Conservation (phyloP, 345 rosid species). For the Linum usitatissimum region DNA sequence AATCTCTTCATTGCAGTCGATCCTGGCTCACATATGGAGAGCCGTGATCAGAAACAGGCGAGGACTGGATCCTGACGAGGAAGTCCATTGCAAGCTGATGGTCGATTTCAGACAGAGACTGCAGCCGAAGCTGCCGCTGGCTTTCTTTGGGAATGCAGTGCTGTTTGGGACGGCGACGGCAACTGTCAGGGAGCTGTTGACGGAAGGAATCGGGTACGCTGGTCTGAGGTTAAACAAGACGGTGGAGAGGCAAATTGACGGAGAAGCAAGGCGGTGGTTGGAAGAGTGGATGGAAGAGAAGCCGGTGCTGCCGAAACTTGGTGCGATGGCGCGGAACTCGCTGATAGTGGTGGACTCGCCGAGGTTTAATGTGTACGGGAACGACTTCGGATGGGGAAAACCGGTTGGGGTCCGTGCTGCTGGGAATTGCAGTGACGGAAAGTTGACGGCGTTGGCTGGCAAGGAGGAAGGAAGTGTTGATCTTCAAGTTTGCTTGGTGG, state of each 20-base stretch:
- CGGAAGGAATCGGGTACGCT: conserved; percentile 14
- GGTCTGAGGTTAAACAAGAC: conserved; percentile 14
- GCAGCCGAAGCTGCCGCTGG: conserved; percentile 4
- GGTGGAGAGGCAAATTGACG: conserved; percentile 10
- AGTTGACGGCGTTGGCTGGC: conserved; percentile 19
- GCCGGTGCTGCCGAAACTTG: fast-evolving
- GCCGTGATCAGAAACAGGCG: not conserved
- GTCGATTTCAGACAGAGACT: conserved; percentile 9
- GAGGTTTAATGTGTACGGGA: not conserved
- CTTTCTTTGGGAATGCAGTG: conserved; percentile 17
- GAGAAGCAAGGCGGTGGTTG: not conserved
- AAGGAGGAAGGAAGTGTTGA: conserved; percentile 29
- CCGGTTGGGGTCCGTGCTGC: not conserved
- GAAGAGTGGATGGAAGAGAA: conserved; percentile 1
- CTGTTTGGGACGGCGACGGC: not conserved
- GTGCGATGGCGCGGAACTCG: not conserved
- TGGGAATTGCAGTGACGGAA: conserved; percentile 18
- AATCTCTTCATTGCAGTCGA: conserved; percentile 22
- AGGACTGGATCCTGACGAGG: not conserved
- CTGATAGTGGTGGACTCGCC: conserved; percentile 1
- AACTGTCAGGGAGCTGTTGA: conserved; percentile 6
- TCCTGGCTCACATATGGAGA: conserved; percentile 19
- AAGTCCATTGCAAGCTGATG: not conserved
- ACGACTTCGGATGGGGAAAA: not conserved
- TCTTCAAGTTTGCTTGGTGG: conserved; percentile 19